A percentile compares a stretch with the other conserved stretches of the same genome.
Evolutionary conservation across 441 rosid species (phyloP).

Genomic region (Bruguiera hainesii): DNA sequence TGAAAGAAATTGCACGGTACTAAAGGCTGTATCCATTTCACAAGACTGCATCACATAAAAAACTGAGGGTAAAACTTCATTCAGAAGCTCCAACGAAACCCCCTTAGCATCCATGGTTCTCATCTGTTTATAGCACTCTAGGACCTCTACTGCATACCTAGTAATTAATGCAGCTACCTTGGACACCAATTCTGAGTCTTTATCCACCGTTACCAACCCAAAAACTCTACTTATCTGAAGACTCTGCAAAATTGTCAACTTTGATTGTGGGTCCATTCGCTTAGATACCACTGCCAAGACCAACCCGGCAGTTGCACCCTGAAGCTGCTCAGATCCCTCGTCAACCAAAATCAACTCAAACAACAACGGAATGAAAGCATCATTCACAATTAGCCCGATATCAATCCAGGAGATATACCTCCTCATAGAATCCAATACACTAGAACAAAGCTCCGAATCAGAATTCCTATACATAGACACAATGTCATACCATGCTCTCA

Average conservation of each 20-base stretch:
- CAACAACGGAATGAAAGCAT: conserved; percentile 62
- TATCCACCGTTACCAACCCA: conserved; percentile 55
- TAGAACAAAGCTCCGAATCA: conserved; percentile 60
- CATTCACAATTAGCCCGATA: conserved; percentile 72
- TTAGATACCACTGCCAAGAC: conserved; percentile 80
- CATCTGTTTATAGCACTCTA: conserved; percentile 78
- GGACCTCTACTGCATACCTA: conserved; percentile 77
- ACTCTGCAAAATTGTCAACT: conserved; percentile 61
- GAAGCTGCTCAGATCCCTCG: conserved; percentile 59
- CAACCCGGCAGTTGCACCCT: conserved; percentile 80
- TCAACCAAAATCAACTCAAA: conserved; percentile 69
- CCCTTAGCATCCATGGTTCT: conserved; percentile 53
- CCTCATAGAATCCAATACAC: conserved; percentile 73
- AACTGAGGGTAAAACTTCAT: conserved; percentile 87
- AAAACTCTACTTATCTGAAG: conserved; percentile 66
- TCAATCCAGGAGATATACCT: conserved; percentile 95
- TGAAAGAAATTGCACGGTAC: conserved; percentile 71
- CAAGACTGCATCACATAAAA: conserved; percentile 68
- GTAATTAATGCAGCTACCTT: conserved; percentile 61
- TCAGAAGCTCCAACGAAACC: conserved; percentile 58
- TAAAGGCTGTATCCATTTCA: conserved; percentile 64
- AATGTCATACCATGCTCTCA: conserved; percentile 78
- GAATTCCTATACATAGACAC: conserved; percentile 58
- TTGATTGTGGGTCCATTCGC: conserved; percentile 75
- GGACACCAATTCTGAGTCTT: conserved; percentile 62